Conservation (phyloP, 306 rosid genomes). For the Inga leiocalycina region DNA sequence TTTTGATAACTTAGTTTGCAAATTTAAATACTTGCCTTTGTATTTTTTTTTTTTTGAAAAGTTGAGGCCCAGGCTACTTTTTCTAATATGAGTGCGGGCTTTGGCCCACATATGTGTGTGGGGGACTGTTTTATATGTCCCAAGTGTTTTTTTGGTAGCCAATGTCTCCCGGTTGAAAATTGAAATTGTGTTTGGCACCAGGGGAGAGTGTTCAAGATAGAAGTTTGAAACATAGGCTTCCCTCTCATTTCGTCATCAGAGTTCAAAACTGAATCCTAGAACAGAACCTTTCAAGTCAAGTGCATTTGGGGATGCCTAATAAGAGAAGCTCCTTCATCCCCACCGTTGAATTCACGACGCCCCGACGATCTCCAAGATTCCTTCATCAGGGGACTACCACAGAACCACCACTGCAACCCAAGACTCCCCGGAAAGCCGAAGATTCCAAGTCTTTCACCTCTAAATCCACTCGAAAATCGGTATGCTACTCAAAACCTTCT, state of each 20-base stretch:
- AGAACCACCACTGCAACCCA: not conserved
- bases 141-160: no score
- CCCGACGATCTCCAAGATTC: constrained; percentile 64
- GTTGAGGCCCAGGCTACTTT: no score
- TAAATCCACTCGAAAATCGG: constrained; percentile 22
- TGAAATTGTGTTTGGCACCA: no score
- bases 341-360: constrained; percentile 30
- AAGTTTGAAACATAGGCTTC: not conserved
- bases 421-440: constrained; percentile 1
- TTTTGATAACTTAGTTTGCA: no score
- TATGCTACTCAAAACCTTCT: not conserved
- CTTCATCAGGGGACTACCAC: constrained; percentile 20
- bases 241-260: constrained; percentile 29
- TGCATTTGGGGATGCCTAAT: constrained; percentile 63
- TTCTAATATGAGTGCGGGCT: no score
- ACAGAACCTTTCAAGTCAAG: constrained; percentile 18
- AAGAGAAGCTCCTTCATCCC: constrained; percentile 26
- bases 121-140: no score
- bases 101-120: no score
- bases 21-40: no score
- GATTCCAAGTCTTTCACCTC: constrained; percentile 20
- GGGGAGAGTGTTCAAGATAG: no score
- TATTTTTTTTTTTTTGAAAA: no score
- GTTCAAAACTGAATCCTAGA: not conserved
- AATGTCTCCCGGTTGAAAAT: no score